phyloP scores from a whole-genome alignment of 23 red algal genomes.

The Cyanidioschyzon merolae region DNA sequence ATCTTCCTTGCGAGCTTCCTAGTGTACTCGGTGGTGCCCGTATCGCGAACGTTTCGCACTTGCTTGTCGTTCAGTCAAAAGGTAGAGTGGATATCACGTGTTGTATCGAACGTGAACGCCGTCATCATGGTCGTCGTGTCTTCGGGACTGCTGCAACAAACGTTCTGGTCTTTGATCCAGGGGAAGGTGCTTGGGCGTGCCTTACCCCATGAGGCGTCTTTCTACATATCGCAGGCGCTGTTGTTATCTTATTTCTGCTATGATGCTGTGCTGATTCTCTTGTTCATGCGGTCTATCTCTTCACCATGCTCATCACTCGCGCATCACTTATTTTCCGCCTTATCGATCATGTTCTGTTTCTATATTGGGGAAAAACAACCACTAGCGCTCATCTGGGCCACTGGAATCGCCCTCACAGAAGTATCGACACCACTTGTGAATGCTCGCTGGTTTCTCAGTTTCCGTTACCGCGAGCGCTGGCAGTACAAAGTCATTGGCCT shows the following conservation, averaged over 20 bases:
- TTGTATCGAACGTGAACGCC: conserved; percentile 20
- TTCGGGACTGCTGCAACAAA: neutral
- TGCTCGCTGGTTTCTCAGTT: conserved; percentile 30
- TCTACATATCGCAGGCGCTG: neutral
- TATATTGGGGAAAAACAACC: neutral
- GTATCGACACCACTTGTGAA: conserved; percentile 40
- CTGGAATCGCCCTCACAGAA: conserved; percentile 27
- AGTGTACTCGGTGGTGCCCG: neutral
- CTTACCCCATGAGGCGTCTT: neutral
- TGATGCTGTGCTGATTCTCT: conserved; percentile 11
- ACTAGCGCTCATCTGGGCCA: conserved; percentile 25
- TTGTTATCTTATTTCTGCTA: conserved; percentile 15
- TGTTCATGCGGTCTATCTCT: neutral
- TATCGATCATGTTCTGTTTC: neutral
- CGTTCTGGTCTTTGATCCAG: neutral
- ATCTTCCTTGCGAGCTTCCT: neutral
- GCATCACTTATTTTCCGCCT: conserved; percentile 8
- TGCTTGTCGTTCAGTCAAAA: neutral
- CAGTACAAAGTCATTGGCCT: conserved; percentile 14
- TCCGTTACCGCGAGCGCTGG: conserved; percentile 13
- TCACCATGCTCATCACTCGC: conserved; percentile 7
- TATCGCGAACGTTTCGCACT: conserved; percentile 3
- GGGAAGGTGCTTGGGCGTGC: neutral
- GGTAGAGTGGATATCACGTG: conserved; percentile 23
- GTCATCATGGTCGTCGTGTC: neutral